Evolutionary conservation across 2,329 filamentous ascomycete genomes (phyloP).

Genomic region (Davidsoniella eucalypti): DNA sequence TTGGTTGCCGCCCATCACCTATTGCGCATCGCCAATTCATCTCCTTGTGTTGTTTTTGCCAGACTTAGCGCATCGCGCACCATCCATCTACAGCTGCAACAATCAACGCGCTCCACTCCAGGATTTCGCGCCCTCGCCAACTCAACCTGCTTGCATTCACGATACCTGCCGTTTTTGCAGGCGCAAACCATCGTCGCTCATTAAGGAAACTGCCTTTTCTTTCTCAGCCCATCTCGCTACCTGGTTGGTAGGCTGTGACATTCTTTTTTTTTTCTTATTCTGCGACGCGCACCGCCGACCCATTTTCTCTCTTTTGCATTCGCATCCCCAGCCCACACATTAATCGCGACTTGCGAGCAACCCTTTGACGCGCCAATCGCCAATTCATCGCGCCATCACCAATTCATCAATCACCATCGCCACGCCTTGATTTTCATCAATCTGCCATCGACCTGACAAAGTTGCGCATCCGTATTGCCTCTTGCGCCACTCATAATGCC

Average conservation of each 20-base stretch:
- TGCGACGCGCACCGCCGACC: not conserved
- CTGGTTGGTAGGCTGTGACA: no score
- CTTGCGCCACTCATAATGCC: constrained; percentile 2
- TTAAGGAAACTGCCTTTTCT: no score
- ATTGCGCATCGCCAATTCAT: not conserved
- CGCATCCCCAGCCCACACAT: constrained; percentile 1
- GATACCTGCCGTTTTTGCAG: no score
- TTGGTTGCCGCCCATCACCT: constrained; percentile 2
- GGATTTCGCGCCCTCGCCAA: no score
- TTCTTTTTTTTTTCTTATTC: constrained; percentile 1
- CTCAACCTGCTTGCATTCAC: no score
- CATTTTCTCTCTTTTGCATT: not conserved
- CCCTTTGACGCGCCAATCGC: constrained; percentile 1
- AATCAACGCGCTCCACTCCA: not conserved
- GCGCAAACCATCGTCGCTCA: no score
- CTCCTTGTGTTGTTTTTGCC: not conserved
- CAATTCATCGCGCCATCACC: not conserved
- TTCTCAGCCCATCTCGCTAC: no score
- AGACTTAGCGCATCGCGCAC: not conserved
- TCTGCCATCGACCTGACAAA: not conserved
- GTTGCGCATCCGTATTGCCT: no score
- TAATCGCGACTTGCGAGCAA: not conserved
- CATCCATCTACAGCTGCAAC: not conserved
- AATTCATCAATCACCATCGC: not conserved
- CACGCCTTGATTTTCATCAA: constrained; percentile 1